These are phyloP conservation scores for Talaromyces liani DNA, from an alignment of 495 filamentous ascomycete genomes.

Conservation along the genomic window DNA sequence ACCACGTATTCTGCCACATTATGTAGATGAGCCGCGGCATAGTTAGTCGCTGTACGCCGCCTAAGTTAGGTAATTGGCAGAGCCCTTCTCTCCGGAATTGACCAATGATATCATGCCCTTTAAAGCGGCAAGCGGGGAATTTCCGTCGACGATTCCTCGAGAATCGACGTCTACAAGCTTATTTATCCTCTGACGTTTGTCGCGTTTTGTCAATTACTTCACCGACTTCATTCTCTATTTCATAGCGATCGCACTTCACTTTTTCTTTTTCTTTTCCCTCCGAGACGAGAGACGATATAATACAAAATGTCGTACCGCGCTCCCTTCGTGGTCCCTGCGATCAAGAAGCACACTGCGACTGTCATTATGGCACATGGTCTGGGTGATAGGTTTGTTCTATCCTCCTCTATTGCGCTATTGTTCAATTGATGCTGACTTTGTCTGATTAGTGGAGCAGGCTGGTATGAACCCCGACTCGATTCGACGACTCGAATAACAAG, in stretches of 20 bases:
- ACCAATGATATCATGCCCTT: neutral
- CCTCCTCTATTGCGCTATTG: neutral
- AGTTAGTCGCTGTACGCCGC: neutral
- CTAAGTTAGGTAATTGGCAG: neutral
- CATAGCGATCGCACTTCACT: too few species aligned
- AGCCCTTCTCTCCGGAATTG: neutral
- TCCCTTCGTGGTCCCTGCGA: slow-evolving; percentile 76
- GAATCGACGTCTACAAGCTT: neutral
- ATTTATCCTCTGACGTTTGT: too few species aligned
- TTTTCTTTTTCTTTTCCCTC: neutral
- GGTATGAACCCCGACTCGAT: slow-evolving; percentile 36
- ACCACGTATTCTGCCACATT: neutral
- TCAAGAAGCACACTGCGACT: slow-evolving; percentile 84
- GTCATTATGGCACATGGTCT: slow-evolving; percentile 92
- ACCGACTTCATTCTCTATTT: too few species aligned
- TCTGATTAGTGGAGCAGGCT: slow-evolving; percentile 53
- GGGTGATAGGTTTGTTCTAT: slow-evolving; percentile 58
- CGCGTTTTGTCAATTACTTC: too few species aligned
- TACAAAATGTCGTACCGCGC: slow-evolving; percentile 43
- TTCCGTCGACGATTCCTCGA: neutral
- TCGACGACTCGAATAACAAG: neutral
- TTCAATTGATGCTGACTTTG: slow-evolving; percentile 4
- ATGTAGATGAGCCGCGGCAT: neutral
- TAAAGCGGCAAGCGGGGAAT: neutral
- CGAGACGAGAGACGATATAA: neutral